Base-by-base conservation (phyloP, 805 yeast genomes). In the Hanseniaspora pseudoguilliermondii region DNA sequence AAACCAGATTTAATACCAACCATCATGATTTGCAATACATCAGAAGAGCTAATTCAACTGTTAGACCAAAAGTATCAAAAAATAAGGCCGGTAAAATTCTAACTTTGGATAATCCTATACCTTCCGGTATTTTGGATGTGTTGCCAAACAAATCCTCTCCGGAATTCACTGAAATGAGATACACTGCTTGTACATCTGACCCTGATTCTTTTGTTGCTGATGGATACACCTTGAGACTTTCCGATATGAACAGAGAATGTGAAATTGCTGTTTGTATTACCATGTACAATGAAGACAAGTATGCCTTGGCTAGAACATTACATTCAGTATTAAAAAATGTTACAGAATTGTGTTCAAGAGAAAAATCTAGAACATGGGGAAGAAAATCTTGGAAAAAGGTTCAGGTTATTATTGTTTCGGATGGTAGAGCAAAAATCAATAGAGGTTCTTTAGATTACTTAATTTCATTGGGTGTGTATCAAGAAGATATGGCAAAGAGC, bases 241-340 rank as follows among this genome's bases (percentile, higher is more conserved):
- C 87, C 7, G 91, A 87, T 60, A 78, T 81, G 66, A 87, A 86
- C 61, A 81, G 98, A 66, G 96, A 89, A 64, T 91, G 93, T 32
- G 97, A 95, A 70, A 73, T 93, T 40, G 89, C 86, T 47, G 79
- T 93, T 52, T 90, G 97, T 70, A 80, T 93, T 61, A 93, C 98
- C 35, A 91, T 93, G 97, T 93, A 91, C 72, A 93, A 93, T 65
- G 99, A 93, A 71, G 95, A 87, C 68, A 96, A 90, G 67, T 75
- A 76, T 54, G 79, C 95, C 2, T 81, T 93, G 67, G 87, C 97
- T 0, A 80, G 97, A 71, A 95, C 98, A 0, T 75, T 93, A 78
- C 95, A 95, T 68, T 86, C 95, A 0, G 91, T 93, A 16, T 87
- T 91, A 86, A 85, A 82, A 63, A 93, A 95, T 69, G 80, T 93